phyloP scores from a whole-genome alignment of 306 rosid species.

The Lagenaria siceraria region DNA sequence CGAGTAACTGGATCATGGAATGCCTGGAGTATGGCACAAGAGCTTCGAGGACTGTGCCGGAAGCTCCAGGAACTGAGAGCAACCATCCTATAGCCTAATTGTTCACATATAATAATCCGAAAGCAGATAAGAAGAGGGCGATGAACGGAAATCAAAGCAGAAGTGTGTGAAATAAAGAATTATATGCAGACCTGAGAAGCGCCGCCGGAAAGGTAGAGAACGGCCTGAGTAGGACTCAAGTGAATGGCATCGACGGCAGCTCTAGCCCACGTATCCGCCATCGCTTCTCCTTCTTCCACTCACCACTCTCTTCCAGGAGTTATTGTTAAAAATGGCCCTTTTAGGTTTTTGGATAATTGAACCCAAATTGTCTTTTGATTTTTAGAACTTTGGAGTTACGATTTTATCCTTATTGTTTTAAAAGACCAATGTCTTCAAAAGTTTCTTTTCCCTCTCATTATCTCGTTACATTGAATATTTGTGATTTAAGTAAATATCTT shows the following conservation, averaged over 20 bases:
- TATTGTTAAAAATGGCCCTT: no score
- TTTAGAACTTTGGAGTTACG: no score
- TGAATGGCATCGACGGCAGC: conserved; percentile 56
- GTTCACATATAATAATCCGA: background rate
- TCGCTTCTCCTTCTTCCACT: conserved; percentile 3
- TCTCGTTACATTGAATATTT: no score
- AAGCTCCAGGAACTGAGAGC: conserved; percentile 73
- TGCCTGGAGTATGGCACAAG: conserved; percentile 68
- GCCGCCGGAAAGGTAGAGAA: conserved; percentile 61
- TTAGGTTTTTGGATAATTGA: no score
- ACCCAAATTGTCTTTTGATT: no score
- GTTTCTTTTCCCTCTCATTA: no score
- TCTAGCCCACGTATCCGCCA: conserved; percentile 39
- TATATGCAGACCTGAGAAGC: conserved; percentile 56
- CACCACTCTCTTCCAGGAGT: background rate
- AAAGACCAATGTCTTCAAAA: no score
- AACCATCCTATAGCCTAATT: conserved; percentile 50
- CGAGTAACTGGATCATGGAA: conserved; percentile 63
- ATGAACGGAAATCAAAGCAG: background rate
- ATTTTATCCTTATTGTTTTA: no score
- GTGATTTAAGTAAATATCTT: no score
- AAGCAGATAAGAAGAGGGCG: background rate
- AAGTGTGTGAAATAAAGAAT: background rate
- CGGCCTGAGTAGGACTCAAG: conserved; percentile 51
- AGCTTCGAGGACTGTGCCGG: conserved; percentile 68